Evolutionary conservation across 1,284 basidiomycete genomes (phyloP), one percentile per base, ranked within the genome.

Genomic region (Trichosporon coremiiforme): DNA sequence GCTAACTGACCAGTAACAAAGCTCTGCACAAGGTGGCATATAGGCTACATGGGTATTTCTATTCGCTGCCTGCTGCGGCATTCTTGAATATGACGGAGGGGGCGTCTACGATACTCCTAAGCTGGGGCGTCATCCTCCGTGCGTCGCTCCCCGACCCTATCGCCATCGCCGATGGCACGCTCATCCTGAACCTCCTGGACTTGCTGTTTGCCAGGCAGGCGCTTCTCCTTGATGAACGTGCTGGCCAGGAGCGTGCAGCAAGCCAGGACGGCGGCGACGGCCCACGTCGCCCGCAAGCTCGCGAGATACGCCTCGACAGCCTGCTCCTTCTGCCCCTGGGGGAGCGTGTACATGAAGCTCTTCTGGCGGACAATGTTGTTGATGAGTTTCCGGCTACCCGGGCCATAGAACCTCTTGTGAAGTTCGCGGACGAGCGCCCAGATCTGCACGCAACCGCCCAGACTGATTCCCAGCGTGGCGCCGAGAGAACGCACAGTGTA

Each of bases 401-500:
- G 72, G 31, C 65, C 70, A 3, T 33, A 12, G 35, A 82, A 76
- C 2, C 66, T 53, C 22, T 62, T 33, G 13, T 36, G 25, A 8
- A 81, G 72, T 17, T 71, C 41, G 10, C 70, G 62, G 2, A 78
- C 77, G 1, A 83, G 74, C 9, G 74, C 70, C 22, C 80, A 80
- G 36, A 83, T 75, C 71, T 84, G 83, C 47, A 83, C 73, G 0
- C 77, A 80, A 3, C 78, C 78, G 65, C 81, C 80, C 2, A 81
- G 68, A 20, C 75, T 75, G 2, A 84, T 77, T 22, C 84, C 84
- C 5, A 84, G 73, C 5, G 82, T 82, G 9, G 75, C 76, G 6
- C 84, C 84, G 1, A 84, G 76, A 5, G 75, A 77, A 36, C 84
- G 78, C 13, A 78, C 76, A 10, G 81, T 82, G 73, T 83, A 84